A percentile compares a stretch with the other conserved stretches of the same genome.
Conservation (phyloP, 2,329 filamentous ascomycete species). For the Neofusicoccum sp. region DNA sequence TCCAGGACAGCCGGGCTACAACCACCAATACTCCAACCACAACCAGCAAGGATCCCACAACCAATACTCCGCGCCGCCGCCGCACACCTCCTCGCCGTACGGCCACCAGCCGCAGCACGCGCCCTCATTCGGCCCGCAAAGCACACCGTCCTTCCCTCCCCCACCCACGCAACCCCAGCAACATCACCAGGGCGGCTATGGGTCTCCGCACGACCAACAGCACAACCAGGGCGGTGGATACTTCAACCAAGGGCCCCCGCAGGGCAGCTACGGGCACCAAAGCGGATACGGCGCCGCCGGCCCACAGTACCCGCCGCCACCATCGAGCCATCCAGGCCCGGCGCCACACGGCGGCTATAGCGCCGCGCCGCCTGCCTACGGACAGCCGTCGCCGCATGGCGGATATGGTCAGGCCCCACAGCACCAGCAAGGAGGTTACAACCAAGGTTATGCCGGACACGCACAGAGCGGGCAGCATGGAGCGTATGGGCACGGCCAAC, state of each 20-base stretch:
- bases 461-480: background rate
- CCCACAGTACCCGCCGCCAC: background rate
- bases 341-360: background rate
- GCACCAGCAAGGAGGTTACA: background rate
- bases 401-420: slow-evolving; percentile 2
- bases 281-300: background rate
- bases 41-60: slow-evolving; percentile 21
- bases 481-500: background rate
- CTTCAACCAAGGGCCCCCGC: background rate
- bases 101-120: slow-evolving; percentile 1
- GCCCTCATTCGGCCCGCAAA: slow-evolving; percentile 14
- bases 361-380: background rate
- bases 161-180: slow-evolving; percentile 10
- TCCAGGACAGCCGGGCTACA: slow-evolving; percentile 12
- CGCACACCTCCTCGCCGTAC: background rate
- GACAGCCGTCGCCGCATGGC: background rate
- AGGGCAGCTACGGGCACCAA: slow-evolving; percentile 4
- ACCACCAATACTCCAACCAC: slow-evolving; percentile 4
- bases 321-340: background rate
- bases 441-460: background rate
- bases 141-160: slow-evolving; percentile 6
- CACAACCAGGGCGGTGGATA: slow-evolving; percentile 8
- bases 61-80: slow-evolving; percentile 25
- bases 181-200: slow-evolving; percentile 3
- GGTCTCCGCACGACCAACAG: background rate